Evolutionary conservation across 2,329 filamentous ascomycete genomes (phyloP).

Genomic region (Exophiala oligosperma): DNA sequence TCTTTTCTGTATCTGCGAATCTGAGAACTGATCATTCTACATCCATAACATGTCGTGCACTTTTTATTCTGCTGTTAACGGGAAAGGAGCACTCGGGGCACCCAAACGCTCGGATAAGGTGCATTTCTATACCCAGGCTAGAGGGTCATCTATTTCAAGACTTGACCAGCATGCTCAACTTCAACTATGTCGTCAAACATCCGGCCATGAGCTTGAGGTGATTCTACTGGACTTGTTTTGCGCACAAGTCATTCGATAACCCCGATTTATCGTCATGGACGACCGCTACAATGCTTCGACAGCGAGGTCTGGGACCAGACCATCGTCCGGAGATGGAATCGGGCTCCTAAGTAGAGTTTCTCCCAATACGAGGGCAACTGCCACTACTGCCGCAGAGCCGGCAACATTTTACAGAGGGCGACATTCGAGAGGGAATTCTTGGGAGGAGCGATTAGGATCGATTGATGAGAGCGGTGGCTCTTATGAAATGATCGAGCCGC

Average conservation of each 20-base stretch:
- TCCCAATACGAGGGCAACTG: neutral
- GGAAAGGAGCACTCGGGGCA: no score
- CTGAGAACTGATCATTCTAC: no score
- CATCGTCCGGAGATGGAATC: constrained; percentile 11
- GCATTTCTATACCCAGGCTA: no score
- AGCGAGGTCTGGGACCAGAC: neutral
- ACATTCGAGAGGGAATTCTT: constrained; percentile 19
- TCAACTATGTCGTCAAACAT: neutral
- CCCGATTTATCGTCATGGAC: neutral
- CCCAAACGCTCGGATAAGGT: no score
- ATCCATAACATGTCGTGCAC: no score
- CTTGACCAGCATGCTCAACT: neutral
- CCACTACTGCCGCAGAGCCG: constrained; percentile 12
- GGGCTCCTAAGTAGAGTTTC: constrained; percentile 11
- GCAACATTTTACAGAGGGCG: constrained; percentile 14
- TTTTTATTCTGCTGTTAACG: no score
- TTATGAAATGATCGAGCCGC: constrained; percentile 16
- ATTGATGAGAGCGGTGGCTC: constrained; percentile 15
- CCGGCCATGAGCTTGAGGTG: neutral
- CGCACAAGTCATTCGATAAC: neutral
- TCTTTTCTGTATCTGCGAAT: no score
- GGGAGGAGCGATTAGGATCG: constrained; percentile 14
- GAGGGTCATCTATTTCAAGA: no score
- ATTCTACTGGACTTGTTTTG: neutral
- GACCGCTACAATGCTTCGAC: neutral